Base-by-base conservation (phyloP, 2,329 filamentous ascomycete genomes). In the Venturiaceae sp. region DNA sequence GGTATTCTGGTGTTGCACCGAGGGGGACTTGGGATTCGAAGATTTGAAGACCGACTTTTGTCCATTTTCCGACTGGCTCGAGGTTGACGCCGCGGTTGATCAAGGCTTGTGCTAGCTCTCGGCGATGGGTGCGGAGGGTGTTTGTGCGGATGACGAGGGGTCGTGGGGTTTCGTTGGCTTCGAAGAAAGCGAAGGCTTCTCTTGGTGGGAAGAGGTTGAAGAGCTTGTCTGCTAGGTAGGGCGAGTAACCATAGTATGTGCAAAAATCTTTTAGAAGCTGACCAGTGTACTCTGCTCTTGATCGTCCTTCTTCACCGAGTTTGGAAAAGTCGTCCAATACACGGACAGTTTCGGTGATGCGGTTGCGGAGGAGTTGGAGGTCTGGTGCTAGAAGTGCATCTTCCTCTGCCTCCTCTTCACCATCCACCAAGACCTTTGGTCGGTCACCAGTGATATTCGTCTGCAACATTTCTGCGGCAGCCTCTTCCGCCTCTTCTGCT, bases 21-120 rank as follows among this genome's bases (percentile, higher is more conserved):
- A 96, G 82, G 2, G 91, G 90, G 0, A 88, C 85, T 58, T 85
- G 87, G 60, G 88, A 89, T 73, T 99, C 94, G 71, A 99, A 99
- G 61, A 99, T 84, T 72, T 99, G 94, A 41, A 99, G 82, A 53
- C 94, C 94, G 63, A 99, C 91, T 77, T 99, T 99, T 65, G 88
- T 94, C 94, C 94, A 99, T 74, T 97, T 97, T 62, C 94, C 94
- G 19, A 99, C 90, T 2, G 94, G 94, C 74, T 99, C 92, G 39
- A 99, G 83, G 14, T 92, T 95, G 53, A 99, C 94, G 63, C 94
- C 94, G 63, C 92, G 88, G 76, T 96, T 96, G 79, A 96, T 96
- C 61, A 96, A 82, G 1, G 92, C 83, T 72, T 96, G 92, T 9
- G 94, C 94, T 19, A 99, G 86, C 62, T 95, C 92, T 64, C 84